These are phyloP conservation scores for Durotheca rogersii DNA, from an alignment of 495 filamentous ascomycete species.

Conservation along the genomic window DNA sequence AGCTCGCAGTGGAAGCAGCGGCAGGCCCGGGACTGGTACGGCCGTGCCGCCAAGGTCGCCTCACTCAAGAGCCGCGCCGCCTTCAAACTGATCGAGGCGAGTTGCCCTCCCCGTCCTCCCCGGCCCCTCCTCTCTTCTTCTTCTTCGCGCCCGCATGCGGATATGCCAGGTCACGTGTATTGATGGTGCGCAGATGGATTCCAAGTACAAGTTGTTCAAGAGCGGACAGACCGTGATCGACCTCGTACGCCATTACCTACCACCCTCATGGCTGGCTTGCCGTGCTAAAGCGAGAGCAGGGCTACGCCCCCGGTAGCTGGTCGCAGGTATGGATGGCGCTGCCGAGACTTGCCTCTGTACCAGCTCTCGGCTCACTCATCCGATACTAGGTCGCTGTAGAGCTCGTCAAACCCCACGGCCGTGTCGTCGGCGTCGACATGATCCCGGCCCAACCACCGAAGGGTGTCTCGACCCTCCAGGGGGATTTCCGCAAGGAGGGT, in stretches of 20 bases:
- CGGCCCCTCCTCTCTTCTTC: too few species aligned
- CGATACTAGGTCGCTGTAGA: conserved; percentile 71
- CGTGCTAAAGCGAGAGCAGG: conserved; percentile 49
- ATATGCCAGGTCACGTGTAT: neutral
- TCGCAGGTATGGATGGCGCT: conserved; percentile 63
- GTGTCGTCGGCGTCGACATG: conserved; percentile 87
- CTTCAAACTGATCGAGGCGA: conserved; percentile 83
- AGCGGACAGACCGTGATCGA: conserved; percentile 85
- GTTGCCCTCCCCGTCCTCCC: too few species aligned
- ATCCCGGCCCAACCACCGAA: conserved; percentile 86
- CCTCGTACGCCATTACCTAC: conserved; percentile 61
- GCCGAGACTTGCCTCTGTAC: neutral
- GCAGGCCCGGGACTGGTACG: conserved; percentile 68
- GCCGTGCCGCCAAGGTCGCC: conserved; percentile 68
- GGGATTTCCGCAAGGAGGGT: conserved; percentile 73
- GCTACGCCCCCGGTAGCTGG: conserved; percentile 93
- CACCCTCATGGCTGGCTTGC: neutral
- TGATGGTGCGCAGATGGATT: conserved; percentile 61
- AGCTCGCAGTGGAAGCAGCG: conserved; percentile 80
- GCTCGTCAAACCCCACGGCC: conserved; percentile 70
- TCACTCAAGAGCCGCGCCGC: conserved; percentile 86
- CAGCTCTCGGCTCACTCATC: neutral
- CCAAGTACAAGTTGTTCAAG: conserved; percentile 75
- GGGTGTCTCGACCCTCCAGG: conserved; percentile 90
- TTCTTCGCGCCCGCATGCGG: too few species aligned